A percentile compares a stretch with the other conserved stretches of the same genome.
Evolutionary conservation across 306 rosid genomes (phyloP).

Genomic region (Oxytropis ochrocephala): DNA sequence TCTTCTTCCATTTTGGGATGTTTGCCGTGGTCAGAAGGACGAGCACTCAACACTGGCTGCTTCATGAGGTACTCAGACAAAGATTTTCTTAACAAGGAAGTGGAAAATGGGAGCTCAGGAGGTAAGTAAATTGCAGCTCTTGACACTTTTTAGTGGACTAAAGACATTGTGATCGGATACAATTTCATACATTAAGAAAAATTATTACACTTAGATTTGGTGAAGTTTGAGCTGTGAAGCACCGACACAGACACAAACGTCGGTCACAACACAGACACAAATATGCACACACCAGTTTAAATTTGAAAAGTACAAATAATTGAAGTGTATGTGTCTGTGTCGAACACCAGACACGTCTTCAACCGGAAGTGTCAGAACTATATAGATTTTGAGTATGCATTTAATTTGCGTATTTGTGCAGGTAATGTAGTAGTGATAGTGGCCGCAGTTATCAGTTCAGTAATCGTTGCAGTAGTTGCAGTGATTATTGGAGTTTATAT

Average conservation of each 20-base stretch:
- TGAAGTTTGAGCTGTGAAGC: no score
- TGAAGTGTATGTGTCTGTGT: no score
- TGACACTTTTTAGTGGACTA: background rate
- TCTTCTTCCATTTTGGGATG: conserved; percentile 52
- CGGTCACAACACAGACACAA: no score
- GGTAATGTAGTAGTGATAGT: conserved; percentile 45
- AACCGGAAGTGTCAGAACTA: no score
- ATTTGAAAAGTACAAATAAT: no score
- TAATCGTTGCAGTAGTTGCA: conserved; percentile 49
- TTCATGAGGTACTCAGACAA: conserved; percentile 81
- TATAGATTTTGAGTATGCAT: background rate
- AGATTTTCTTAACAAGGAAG: conserved; percentile 65
- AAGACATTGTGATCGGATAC: background rate
- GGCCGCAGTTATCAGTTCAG: conserved; percentile 57
- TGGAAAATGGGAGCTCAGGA: conserved; percentile 34
- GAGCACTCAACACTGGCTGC: conserved; percentile 79
- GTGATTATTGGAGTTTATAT: conserved; percentile 47
- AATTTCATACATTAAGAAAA: background rate
- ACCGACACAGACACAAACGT: no score
- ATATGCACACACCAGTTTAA: no score
- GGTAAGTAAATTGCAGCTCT: conserved; percentile 30
- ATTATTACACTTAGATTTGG: background rate
- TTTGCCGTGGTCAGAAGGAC: conserved; percentile 76
- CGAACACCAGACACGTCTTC: no score
- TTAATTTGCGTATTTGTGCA: conserved; percentile 34